Conservation (phyloP, 306 rosid genomes). For the Vicia sativa region DNA sequence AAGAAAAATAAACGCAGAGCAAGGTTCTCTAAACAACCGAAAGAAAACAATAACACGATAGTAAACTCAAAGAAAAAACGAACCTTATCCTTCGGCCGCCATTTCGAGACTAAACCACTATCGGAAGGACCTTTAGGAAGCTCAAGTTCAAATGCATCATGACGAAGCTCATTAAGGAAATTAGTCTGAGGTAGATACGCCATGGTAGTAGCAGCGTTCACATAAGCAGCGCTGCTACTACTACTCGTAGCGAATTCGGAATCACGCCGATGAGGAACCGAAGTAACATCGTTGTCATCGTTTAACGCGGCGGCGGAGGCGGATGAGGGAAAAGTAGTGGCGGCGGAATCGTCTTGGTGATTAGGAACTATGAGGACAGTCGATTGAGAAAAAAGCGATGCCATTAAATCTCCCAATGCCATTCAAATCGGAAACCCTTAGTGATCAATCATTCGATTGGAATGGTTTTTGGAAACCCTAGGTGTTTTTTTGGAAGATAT, state of each 20-base stretch:
- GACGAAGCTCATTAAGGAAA: slow-evolving; percentile 79
- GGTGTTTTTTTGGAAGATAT: slow-evolving; percentile 7
- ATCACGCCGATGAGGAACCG: slow-evolving; percentile 46
- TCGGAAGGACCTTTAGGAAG: slow-evolving; percentile 74
- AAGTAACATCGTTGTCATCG: slow-evolving; percentile 20
- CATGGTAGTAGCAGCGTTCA: slow-evolving; percentile 75
- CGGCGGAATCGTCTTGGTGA: slow-evolving; percentile 43
- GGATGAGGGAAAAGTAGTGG: slow-evolving; percentile 8
- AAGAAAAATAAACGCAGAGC: background rate
- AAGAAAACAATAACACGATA: background rate
- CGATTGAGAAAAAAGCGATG: slow-evolving; percentile 92
- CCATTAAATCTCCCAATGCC: slow-evolving; percentile 99
- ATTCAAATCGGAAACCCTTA: slow-evolving; percentile 67
- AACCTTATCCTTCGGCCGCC: slow-evolving; percentile 95
- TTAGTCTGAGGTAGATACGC: slow-evolving; percentile 81
- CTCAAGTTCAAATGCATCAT: slow-evolving; percentile 80
- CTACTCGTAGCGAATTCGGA: slow-evolving; percentile 69
- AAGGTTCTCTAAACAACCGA: slow-evolving; percentile 3
- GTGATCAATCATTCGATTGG: slow-evolving; percentile 48
- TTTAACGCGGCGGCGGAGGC: background rate
- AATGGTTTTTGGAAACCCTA: slow-evolving; percentile 47
- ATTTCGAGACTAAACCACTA: slow-evolving; percentile 85
- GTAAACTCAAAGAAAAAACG: slow-evolving; percentile 30
- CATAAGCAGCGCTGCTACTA: slow-evolving; percentile 52
- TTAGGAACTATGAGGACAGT: slow-evolving; percentile 62